Evolutionary conservation across 495 filamentous ascomycete genomes (phyloP), one percentile per base, ranked within the genome.

Genomic region (Corynascus novoguineensis): DNA sequence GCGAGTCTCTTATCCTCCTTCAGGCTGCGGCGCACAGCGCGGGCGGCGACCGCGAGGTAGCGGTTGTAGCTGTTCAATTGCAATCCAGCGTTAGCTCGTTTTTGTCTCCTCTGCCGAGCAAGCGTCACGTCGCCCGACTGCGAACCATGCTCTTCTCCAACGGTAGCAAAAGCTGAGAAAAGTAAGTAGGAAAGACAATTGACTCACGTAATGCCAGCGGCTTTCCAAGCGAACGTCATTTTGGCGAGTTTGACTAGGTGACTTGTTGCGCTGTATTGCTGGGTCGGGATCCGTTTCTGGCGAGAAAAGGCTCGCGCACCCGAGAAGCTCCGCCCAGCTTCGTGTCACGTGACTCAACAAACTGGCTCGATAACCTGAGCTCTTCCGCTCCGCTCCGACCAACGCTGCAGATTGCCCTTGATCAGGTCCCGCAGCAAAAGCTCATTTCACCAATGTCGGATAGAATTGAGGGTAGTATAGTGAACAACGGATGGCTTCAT

Each of bases 201-300:
- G 62, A 70, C 87, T 74, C 86, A 97, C 95, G 87, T 95, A 67
- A 97, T 79, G 78, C 95, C 93, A 70, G 93, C 86, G 68, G 91
- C 83, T 87, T 97, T 97, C 95, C 95, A 99, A 70, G 91, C 89
- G 77, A 90, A 92, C 74, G 89, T 83, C 93, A 98, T 98, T 80
- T 84, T 90, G 86, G 83, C 73, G 64, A n/a, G 58, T 58, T 60
- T 71, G 49, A 62, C 64, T 59, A 57, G 35, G 56, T 58, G 58
- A 52, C 49, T 53, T 55, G 25, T 46, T 61, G 55, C 24, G 54
- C 45, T 52, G 54, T 49, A 37, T 41, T 27, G 31, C 49, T 56
- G 29, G 40, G n/a, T 34, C 45, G 29, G 45, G 32, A 38, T 6
- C 22, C 35, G 28, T 52, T 50, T 47, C 41, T 59, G 49, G 42